Base-by-base conservation (phyloP, 805 yeast genomes). In the Cyberlindnera mississippiensis region DNA sequence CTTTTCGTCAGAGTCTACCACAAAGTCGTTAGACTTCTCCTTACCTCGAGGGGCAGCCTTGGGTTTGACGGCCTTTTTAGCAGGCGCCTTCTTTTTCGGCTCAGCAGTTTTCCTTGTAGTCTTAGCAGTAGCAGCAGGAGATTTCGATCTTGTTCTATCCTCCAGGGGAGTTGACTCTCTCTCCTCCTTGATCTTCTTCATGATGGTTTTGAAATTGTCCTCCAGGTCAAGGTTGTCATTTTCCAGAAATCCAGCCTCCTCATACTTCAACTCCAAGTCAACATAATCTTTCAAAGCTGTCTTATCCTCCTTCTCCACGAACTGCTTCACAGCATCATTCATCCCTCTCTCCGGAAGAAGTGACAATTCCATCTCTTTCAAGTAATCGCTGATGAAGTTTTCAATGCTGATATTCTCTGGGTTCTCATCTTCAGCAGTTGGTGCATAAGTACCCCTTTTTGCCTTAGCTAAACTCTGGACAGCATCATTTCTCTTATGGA, bases 221-320 rank as follows among this genome's bases (percentile, higher is more conserved):
- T 60, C 56, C 36, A 60, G 56, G 46, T 69, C 72, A 3, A 68
- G 64, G 37, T 72, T 14, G 62, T 65, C 56, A 50, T 75, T 64
- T 61, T 67, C 62, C 37, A 53, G 29, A 30, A 53, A 53, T 9
- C 48, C 49, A 19, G 38, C 41, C 32, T 49, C 48, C 31, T 55
- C 57, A 20, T 42, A 40, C 17, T 50, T 50, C 31, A 53, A 31
- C 37, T 83, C 87, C 19, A 62, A 59, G 33, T 75, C 75, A 18
- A 85, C 73, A 51, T 76, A 83, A n/a, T 71, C 75, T 32, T 75
- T 78, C 38, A 91, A 64, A 0, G 90, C 79, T 28, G 69, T 66
- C 55, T 82, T 85, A 59, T 90, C 96, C 45, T 89, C 96, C 50
- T 85, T 87, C 33, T 82, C 88, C 4, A 93, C 80, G 57, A 79